Base-by-base conservation (phyloP, 1,284 basidiomycete species). In the Leccinum fuscescens region DNA sequence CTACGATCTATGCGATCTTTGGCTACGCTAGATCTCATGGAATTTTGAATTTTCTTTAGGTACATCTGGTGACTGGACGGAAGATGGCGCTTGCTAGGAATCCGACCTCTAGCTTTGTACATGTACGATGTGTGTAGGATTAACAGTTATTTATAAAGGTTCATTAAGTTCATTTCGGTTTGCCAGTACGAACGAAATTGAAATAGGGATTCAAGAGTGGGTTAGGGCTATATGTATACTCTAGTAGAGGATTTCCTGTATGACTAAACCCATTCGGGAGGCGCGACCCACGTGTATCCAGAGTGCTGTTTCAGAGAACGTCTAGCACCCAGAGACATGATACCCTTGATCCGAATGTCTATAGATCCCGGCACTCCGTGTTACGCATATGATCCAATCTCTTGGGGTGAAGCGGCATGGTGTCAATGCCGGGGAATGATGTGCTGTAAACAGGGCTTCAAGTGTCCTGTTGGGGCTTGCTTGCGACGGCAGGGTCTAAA, bases 1-100 rank as follows among this genome's bases (percentile, higher is more conserved):
- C n/a, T 11, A 35, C 11, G 22, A 54, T 39, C 20, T 29, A 54
- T n/a, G n/a, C 15, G 14, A 35, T 35, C 11, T 44, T 44, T 44
- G 42, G 11, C 42, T 12, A 39, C 24, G 7, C 22, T 31, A 11
- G 17, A 46, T 20, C 35, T 46, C 31, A 59, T 49, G 48, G 24
- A n/a, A 49, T 11, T 24, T 48, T 12, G 42, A 44, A 37, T 6
- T 11, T 17, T 17, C 49, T 55, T 17, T 57, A 80, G 74, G 71
- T 59, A 12, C 72, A 64, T 77, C 79, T 50, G 82, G 79, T 54
- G 84, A 81, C 52, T 89, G 86, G 86, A 76, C 79, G 17, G 80
- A 86, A 64, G 76, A 82, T 66, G 85, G 84, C 22, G 66, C 78
- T 56, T 88, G 86, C 55, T 61, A 66, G 59, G 24, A 20, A 20